Base-by-base conservation (phyloP, 2,329 filamentous ascomycete species). In the Fusarium pininemorale region DNA sequence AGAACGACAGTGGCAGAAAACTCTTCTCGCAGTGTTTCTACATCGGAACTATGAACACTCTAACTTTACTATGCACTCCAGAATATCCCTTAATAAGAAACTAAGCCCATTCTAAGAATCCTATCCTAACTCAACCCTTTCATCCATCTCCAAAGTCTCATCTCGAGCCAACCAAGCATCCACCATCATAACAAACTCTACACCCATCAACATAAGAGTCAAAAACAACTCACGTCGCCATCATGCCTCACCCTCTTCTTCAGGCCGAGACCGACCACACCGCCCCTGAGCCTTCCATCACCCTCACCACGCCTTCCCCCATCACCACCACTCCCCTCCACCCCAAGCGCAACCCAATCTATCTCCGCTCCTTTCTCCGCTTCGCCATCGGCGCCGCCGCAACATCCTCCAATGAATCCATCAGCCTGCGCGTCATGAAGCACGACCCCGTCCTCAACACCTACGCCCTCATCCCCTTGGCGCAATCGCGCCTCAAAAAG, bases 111-210 rank as follows among this genome's bases (percentile, higher is more conserved):
- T 39, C 14, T 1, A 3, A 6, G 35, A 13, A 22, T 8, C 20
- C 0, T 8, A 3, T 12, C 6, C 10, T 4, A n/a, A 39, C 20
- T n/a, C 20, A n/a, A 28, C 4, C 35, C 32, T 1, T 35, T 8
- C 14, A 35, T 4, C 7, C 7, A 35, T 9, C 32, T 35, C 14
- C 32, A 35, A 35, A 15, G 32, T 1, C 32, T 35, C 32, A 35
- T 35, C 32, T 35, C 14, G 14, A 35, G 14, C 32, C 32, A 35
- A 35, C 14, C 3, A 7, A 35, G 1, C 32, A 28, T n/a, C 15
- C 5, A n/a, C 10, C 38, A 32, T 20, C 28, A 56, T 5, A 45
- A 16, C 9, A 18, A 44, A 26, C 2, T 3, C 38, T 7, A 32
- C 22, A 5, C 8, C 2, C 0, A 18, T 22, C 22, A 22, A 2